Percentiles rank a stretch among this genome's conserved stretches.
These are phyloP conservation scores for Fusarium anguioides DNA, from an alignment of 2,329 filamentous ascomycete species.

Conservation along the genomic window DNA sequence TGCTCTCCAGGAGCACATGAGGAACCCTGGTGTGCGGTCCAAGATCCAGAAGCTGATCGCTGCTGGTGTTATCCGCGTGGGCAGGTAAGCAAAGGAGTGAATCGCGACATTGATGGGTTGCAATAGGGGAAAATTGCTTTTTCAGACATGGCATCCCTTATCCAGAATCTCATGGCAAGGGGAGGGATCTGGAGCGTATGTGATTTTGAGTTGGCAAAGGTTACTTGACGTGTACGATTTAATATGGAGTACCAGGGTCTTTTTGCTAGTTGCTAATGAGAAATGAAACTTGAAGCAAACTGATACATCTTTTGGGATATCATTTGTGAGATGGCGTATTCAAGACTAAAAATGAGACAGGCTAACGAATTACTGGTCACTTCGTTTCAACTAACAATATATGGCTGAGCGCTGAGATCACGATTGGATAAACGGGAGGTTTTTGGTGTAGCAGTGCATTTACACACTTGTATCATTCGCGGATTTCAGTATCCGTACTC, in stretches of 20 bases:
- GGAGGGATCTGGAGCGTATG: constrained; percentile 33
- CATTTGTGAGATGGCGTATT: constrained; percentile 2
- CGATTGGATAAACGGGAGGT: neutral
- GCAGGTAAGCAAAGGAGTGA: constrained; percentile 52
- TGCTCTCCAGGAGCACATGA: constrained; percentile 96
- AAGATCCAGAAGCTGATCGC: constrained; percentile 97
- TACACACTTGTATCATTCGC: neutral
- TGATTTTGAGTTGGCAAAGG: constrained; percentile 38
- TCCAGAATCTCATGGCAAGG: constrained; percentile 20
- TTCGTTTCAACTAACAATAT: constrained; percentile 3
- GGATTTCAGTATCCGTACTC: neutral
- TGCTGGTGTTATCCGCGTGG: constrained; percentile 88
- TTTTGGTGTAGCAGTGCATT: neutral
- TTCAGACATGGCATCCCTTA: constrained; percentile 25
- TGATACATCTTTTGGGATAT: constrained; percentile 5
- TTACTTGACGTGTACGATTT: constrained; percentile 45
- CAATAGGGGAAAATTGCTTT: constrained; percentile 26
- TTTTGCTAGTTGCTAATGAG: constrained; percentile 46
- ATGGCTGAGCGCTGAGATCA: neutral
- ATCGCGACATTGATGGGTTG: constrained; percentile 12
- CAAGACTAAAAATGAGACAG: neutral
- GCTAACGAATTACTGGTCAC: constrained; percentile 1
- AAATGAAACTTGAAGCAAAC: constrained; percentile 44
- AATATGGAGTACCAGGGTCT: constrained; percentile 41
- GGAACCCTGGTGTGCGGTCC: constrained; percentile 82